Evolutionary conservation across 208 protist genomes (phyloP).

Genomic region (Trypanosoma congolense): DNA sequence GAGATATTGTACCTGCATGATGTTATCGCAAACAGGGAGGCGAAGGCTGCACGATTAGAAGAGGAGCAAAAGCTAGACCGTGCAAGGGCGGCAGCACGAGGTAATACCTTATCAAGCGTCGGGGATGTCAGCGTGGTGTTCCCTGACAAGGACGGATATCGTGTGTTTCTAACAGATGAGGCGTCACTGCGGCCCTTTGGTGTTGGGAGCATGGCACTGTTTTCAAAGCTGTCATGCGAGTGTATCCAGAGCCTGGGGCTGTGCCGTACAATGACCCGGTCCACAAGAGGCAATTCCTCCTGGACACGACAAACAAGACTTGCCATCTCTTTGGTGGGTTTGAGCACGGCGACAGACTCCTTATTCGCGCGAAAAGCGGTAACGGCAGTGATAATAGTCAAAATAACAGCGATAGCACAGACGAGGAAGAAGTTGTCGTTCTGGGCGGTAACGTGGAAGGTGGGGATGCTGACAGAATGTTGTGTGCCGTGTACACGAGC

Average conservation of each 20-base stretch:
- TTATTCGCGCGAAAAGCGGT: conserved; percentile 24
- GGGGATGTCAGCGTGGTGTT: conserved; percentile 35
- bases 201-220: conserved; percentile 36
- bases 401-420: conserved; percentile 1
- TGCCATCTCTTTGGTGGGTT: conserved; percentile 64
- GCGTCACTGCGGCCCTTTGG: conserved; percentile 54
- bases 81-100: conserved; percentile 1
- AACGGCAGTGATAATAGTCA: conserved; percentile 10
- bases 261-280: conserved; percentile 57
- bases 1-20: conserved; percentile 62
- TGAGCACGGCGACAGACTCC: conserved; percentile 58
- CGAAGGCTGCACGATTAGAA: conserved; percentile 46
- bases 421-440: conserved; percentile 45
- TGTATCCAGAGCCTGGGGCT: conserved; percentile 36
- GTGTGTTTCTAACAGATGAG: conserved; percentile 54
- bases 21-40: conserved; percentile 42
- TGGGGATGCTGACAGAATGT: conserved; percentile 45
- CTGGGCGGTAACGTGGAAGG: conserved; percentile 58
- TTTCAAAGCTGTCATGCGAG: conserved; percentile 30
- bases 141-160: conserved; percentile 72
- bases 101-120: conserved; percentile 4
- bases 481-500: conserved; percentile 52
- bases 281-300: conserved; percentile 25
- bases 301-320: conserved; percentile 62
- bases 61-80: conserved; percentile 28